A percentile compares a stretch with the other conserved stretches of the same genome.
These are phyloP conservation scores for Paramecium sexaurelia DNA, from an alignment of 73 alveolate species.

Conservation along the genomic window DNA sequence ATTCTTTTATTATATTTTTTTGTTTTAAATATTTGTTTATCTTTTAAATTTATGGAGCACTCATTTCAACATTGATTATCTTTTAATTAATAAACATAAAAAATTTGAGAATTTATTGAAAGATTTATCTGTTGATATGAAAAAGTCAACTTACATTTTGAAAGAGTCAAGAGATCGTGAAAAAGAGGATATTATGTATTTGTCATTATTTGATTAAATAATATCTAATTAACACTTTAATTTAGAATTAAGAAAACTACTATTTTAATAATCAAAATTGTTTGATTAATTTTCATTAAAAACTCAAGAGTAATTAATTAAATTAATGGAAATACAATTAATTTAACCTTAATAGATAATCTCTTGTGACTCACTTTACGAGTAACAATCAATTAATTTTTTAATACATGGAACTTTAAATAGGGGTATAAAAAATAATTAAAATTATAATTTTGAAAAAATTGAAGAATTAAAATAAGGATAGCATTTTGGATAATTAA, in stretches of 20 bases:
- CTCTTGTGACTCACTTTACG: neutral
- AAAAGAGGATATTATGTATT: neutral
- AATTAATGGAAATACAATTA: neutral
- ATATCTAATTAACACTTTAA: neutral
- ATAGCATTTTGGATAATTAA: neutral
- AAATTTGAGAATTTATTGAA: neutral
- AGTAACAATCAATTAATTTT: neutral
- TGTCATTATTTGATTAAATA: neutral
- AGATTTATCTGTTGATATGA: neutral
- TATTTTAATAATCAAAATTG: neutral
- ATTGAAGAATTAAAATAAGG: neutral
- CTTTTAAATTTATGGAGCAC: neutral
- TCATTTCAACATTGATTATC: neutral
- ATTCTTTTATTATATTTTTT: neutral
- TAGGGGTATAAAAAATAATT: neutral
- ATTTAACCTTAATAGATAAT: neutral
- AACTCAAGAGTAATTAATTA: neutral
- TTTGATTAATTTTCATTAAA: neutral
- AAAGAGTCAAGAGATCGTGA: neutral
- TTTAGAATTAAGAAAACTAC: neutral
- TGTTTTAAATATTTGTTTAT: neutral
- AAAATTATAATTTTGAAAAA: neutral
- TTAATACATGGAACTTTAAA: neutral
- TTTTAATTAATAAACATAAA: neutral
- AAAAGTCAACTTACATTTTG: neutral